phyloP scores from a whole-genome alignment of 805 yeast genomes.

The Sugiyamaella mastotermitis region DNA sequence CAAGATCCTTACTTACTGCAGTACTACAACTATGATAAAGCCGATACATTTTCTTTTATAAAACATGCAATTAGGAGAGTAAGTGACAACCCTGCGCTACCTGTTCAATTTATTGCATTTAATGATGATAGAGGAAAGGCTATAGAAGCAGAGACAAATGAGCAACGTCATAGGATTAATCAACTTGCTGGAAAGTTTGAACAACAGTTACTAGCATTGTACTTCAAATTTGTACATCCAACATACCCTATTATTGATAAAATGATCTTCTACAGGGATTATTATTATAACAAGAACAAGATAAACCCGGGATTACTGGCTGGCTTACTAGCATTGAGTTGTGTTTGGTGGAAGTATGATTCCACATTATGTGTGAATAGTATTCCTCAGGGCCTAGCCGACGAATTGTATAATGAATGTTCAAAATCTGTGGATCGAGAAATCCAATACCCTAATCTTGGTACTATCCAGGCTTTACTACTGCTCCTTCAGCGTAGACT shows the following conservation, averaged over 20 bases:
- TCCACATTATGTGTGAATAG: conserved; percentile 26
- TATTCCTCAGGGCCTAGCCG: conserved; percentile 25
- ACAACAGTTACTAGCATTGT: conserved; percentile 29
- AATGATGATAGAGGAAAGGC: conserved; percentile 16
- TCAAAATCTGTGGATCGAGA: conserved; percentile 26
- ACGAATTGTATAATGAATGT: conserved; percentile 25
- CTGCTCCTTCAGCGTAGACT: conserved; percentile 28
- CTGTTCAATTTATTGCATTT: conserved; percentile 23
- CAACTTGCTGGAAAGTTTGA: conserved; percentile 17
- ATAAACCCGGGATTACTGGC: conserved; percentile 29
- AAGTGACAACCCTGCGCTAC: conserved; percentile 19
- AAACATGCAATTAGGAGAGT: conserved; percentile 25
- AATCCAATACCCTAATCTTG: conserved; percentile 25
- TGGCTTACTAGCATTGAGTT: conserved; percentile 30
- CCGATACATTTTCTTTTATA: conserved; percentile 22
- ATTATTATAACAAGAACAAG: conserved; percentile 23
- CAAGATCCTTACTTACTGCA: conserved; percentile 29
- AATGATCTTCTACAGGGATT: conserved; percentile 26
- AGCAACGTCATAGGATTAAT: conserved; percentile 15
- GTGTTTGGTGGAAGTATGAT: conserved; percentile 33
- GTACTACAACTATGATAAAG: conserved; percentile 21
- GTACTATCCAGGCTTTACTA: conserved; percentile 29
- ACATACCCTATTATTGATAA: conserved; percentile 32
- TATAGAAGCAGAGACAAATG: conserved; percentile 11
- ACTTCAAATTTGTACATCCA: conserved; percentile 30